Percentiles rank a stretch among this genome's conserved stretches.
Evolutionary conservation across 495 filamentous ascomycete genomes (phyloP).

Genomic region (Astrothelium macrocarpum): DNA sequence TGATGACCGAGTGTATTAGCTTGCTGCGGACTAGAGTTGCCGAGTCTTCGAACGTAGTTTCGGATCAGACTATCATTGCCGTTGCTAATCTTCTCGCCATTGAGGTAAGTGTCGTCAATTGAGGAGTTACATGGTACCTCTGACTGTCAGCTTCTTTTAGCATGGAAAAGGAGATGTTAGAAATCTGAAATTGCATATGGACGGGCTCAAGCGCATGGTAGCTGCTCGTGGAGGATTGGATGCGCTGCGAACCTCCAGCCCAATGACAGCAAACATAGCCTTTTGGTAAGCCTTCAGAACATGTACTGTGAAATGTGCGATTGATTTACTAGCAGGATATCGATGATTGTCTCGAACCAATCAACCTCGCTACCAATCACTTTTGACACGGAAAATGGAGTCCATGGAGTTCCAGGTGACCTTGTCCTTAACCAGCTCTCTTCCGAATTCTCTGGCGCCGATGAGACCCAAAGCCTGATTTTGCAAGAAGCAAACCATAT

Average conservation of each 20-base stretch:
- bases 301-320: not conserved
- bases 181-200: slow-evolving; percentile 9
- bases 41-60: slow-evolving; percentile 7
- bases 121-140: not conserved
- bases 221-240: slow-evolving; percentile 15
- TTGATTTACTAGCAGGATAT: not conserved
- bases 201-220: slow-evolving; percentile 14
- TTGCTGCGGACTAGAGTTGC: slow-evolving; percentile 10
- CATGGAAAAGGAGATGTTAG: not conserved
- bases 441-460: not conserved
- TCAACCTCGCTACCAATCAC: slow-evolving; percentile 11
- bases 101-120: slow-evolving; percentile 1
- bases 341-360: slow-evolving; percentile 19
- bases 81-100: slow-evolving; percentile 14
- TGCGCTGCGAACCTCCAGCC: slow-evolving; percentile 8
- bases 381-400: slow-evolving; percentile 13
- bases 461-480: slow-evolving; percentile 6
- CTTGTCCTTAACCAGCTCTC: not conserved
- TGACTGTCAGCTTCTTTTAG: not conserved
- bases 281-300: slow-evolving; percentile 10
- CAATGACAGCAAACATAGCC: slow-evolving; percentile 16
- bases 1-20: slow-evolving; percentile 12
- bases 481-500: slow-evolving; percentile 17
- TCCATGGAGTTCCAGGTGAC: slow-evolving; percentile 6
- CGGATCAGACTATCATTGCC: slow-evolving; percentile 12